These are phyloP conservation scores for Scolecobasidium constrictum DNA, from an alignment of 2,329 filamentous ascomycete species.

Conservation along the genomic window DNA sequence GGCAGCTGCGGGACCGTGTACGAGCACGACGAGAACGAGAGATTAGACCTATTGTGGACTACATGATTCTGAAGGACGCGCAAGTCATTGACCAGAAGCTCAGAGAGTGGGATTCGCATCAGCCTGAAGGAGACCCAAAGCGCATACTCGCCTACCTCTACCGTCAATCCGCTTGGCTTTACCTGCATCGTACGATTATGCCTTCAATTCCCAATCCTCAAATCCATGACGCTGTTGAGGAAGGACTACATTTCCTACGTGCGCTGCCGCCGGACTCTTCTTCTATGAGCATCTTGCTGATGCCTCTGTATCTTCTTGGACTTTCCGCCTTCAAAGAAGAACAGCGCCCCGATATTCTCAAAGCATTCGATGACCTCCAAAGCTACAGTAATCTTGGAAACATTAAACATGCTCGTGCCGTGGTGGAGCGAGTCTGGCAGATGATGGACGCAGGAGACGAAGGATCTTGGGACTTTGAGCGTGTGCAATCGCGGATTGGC, in stretches of 20 bases:
- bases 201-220: conserved; percentile 44
- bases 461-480: conserved; percentile 54
- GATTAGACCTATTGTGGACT: conserved; percentile 60
- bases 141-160: conserved; percentile 49
- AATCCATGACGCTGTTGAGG: conserved; percentile 46
- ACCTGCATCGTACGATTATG: conserved; percentile 50
- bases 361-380: conserved; percentile 43
- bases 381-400: conserved; percentile 47
- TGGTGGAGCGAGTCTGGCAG: conserved; percentile 47
- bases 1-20: conserved; percentile 63
- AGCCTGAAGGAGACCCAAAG: conserved; percentile 39
- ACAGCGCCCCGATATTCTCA: conserved; percentile 44
- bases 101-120: conserved; percentile 58
- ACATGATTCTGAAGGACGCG: conserved; percentile 59
- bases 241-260: conserved; percentile 46
- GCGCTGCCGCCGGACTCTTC: conserved; percentile 43
- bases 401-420: conserved; percentile 43
- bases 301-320: conserved; percentile 51
- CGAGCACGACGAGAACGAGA: conserved; percentile 53
- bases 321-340: conserved; percentile 46
- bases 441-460: conserved; percentile 47
- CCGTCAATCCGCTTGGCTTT: conserved; percentile 52
- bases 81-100: conserved; percentile 67
- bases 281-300: conserved; percentile 48
- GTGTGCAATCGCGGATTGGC: conserved; percentile 26